These are phyloP conservation scores for Chaetomium fimeti DNA, from an alignment of 495 filamentous ascomycete genomes.

Conservation along the genomic window DNA sequence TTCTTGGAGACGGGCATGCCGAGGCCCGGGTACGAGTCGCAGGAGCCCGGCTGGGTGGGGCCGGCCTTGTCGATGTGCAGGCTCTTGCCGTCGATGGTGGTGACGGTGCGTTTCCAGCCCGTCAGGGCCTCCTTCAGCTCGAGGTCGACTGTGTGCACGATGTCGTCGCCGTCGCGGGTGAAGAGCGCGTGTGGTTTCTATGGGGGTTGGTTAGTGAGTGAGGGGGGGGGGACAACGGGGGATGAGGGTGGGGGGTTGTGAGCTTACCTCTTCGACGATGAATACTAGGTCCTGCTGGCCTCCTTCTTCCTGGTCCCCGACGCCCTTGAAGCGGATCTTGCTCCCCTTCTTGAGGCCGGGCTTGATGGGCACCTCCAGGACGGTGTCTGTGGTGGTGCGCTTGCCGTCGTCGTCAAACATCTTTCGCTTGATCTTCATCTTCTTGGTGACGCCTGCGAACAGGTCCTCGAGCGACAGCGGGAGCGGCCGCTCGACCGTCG, in stretches of 20 bases:
- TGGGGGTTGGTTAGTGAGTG: not conserved
- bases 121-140: slow-evolving; percentile 96
- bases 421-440: slow-evolving; percentile 97
- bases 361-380: slow-evolving; percentile 91
- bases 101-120: slow-evolving; percentile 84
- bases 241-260: not conserved
- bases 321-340: slow-evolving; percentile 95
- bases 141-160: slow-evolving; percentile 71
- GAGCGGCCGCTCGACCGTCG: slow-evolving; percentile 81
- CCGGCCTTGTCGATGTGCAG: slow-evolving; percentile 72
- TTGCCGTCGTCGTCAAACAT: slow-evolving; percentile 83
- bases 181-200: slow-evolving; percentile 83
- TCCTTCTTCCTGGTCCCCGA: slow-evolving; percentile 95
- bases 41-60: slow-evolving; percentile 77
- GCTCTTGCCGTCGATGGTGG: slow-evolving; percentile 90
- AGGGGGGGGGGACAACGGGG: not conserved
- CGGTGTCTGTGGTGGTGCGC: slow-evolving; percentile 79
- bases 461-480: slow-evolving; percentile 83
- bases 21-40: slow-evolving; percentile 74
- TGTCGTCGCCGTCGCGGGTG: slow-evolving; percentile 81
- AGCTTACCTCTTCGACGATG: slow-evolving; percentile 83
- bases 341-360: slow-evolving; percentile 91
- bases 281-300: slow-evolving; percentile 97
- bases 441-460: slow-evolving; percentile 81
- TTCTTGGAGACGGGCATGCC: slow-evolving; percentile 95